Evolutionary conservation across 805 yeast species (phyloP), one percentile per base, ranked within the genome.

Genomic region (Naumovozyma baii): DNA sequence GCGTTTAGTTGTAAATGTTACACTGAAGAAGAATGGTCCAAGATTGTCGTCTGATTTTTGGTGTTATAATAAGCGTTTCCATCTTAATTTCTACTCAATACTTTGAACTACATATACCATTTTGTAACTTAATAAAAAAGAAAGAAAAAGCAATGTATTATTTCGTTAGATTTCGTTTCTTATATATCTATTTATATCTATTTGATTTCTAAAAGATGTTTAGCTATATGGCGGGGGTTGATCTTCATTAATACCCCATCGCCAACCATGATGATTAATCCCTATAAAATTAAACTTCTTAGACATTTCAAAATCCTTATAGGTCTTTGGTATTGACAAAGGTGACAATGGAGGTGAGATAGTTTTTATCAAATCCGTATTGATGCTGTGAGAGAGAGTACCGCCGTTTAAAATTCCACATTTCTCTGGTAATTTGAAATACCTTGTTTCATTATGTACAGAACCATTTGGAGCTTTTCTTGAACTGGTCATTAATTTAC

Each of bases 1-100:
- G 97, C 99, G 0, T 92, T 94, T 60, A 86, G 96, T 0, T 96
- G 92, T 54, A 87, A 85, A 63, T 83, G 76, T 10, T 90, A 78
- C 55, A 88, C 96, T 0, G 77, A 80, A 1, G 83, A 74, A n/a
- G 98, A 90, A 60, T 90, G 96, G 95, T 70, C 69, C 7, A 54
- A 55, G 37, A 49, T 57, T 22, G 61, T 58, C 1, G 44, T 53
- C 26, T 54, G 39, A 39, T 28, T 5, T 38, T 38, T 39, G 39
- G 32, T 35, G 29, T 28, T 13, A 28, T 29, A 36, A 30, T 41
- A 41, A 38, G n/a, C n/a, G n/a, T n/a, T n/a, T n/a, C n/a, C n/a
- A n/a, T n/a, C n/a, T n/a, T n/a, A n/a, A n/a, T n/a, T n/a, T n/a
- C n/a, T n/a, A n/a, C n/a, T n/a, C n/a, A n/a, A n/a, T n/a, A n/a